These are phyloP conservation scores for Phoma herbarum DNA, from an alignment of 2,329 filamentous ascomycete species.

Conservation along the genomic window DNA sequence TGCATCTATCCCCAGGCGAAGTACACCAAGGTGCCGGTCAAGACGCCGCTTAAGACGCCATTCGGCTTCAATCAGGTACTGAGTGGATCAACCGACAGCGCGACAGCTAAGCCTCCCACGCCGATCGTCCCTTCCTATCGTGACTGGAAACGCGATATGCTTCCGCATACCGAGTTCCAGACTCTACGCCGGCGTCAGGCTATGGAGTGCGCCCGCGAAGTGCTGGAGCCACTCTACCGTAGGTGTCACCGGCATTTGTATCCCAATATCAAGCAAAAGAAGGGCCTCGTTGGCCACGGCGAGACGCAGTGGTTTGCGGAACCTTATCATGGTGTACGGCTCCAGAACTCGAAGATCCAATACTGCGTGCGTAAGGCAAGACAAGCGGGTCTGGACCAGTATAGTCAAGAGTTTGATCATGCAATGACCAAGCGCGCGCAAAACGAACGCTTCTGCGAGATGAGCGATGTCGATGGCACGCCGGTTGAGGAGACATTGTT, in stretches of 20 bases:
- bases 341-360: not conserved
- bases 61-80: not conserved
- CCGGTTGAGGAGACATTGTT: not conserved
- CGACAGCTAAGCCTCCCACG: not conserved
- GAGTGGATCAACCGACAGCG: not conserved
- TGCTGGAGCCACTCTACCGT: not conserved
- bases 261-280: not conserved
- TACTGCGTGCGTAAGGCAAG: conserved; percentile 8
- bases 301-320: not conserved
- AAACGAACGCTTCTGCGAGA: conserved; percentile 2
- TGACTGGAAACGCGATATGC: not conserved
- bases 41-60: not conserved
- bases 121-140: not conserved
- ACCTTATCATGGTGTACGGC: conserved; percentile 2
- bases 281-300: conserved; percentile 1
- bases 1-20: conserved; percentile 7
- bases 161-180: conserved; percentile 10
- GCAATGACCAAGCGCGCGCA: not conserved
- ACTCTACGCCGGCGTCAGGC: conserved; percentile 7
- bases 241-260: not conserved
- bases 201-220: conserved; percentile 10
- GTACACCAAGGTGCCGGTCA: not conserved
- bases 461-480: conserved; percentile 11
- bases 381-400: not conserved
- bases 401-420: not conserved